These are phyloP conservation scores for Ustilago hordei DNA, from an alignment of 1,284 basidiomycete species.

Conservation along the genomic window DNA sequence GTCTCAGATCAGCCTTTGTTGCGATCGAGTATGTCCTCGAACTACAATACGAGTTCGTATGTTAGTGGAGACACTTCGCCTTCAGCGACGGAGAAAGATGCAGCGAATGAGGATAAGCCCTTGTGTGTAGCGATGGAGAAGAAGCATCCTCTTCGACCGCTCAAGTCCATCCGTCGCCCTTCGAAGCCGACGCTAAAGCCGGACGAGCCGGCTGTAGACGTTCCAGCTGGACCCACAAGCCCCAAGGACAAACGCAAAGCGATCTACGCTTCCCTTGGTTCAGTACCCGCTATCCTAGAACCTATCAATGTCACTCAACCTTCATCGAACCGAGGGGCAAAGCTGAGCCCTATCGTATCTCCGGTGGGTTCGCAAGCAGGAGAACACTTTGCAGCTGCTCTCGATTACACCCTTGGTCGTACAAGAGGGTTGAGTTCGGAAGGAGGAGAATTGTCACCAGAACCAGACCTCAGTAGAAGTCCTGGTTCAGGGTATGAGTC, in stretches of 20 bases:
- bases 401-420: conserved; percentile 15
- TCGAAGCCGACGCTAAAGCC: conserved; percentile 11
- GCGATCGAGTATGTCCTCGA: conserved; percentile 16
- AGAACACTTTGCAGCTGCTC: conserved; percentile 17
- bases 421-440: conserved; percentile 5
- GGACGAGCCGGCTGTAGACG: not conserved
- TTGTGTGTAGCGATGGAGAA: conserved; percentile 4
- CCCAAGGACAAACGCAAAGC: conserved; percentile 42
- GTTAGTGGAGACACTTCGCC: not conserved
- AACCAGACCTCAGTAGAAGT: conserved; percentile 35
- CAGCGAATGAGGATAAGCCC: conserved; percentile 16
- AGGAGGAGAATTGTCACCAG: conserved; percentile 10
- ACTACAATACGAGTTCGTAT: not conserved
- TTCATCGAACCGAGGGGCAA: not conserved
- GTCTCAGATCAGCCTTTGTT: conserved; percentile 7
- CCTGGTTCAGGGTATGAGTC: conserved; percentile 30
- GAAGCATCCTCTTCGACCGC: conserved; percentile 27
- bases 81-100: not conserved
- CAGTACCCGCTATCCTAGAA: conserved; percentile 19
- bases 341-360: conserved; percentile 8
- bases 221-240: conserved; percentile 10
- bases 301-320: not conserved
- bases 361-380: conserved; percentile 12
- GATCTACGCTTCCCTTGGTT: conserved; percentile 23
- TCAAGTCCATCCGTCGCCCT: conserved; percentile 36